A percentile compares a stretch with the other conserved stretches of the same genome.
These are phyloP conservation scores for Lagenidium giganteum DNA, from an alignment of 352 stramenopile species.

Conservation along the genomic window DNA sequence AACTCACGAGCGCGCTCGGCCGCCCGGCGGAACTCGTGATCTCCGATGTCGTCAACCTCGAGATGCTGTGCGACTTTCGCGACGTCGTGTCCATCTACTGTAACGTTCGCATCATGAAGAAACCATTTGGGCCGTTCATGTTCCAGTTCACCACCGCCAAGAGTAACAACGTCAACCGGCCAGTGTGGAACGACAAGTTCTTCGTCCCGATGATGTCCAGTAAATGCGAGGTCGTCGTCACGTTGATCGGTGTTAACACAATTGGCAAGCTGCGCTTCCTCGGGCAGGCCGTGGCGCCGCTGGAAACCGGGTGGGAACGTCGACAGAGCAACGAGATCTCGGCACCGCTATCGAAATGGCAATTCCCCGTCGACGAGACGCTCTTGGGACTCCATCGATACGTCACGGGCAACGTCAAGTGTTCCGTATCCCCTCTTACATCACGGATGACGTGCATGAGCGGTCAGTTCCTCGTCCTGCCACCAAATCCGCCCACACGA, in stretches of 20 bases:
- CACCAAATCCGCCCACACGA: conserved; percentile 28
- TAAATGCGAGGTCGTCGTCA: conserved; percentile 77
- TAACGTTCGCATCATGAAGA: conserved; percentile 82
- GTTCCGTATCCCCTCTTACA: conserved; percentile 51
- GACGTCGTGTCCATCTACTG: conserved; percentile 64
- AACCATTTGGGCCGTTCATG: conserved; percentile 84
- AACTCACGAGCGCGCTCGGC: conserved; percentile 36
- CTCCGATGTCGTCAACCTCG: conserved; percentile 31
- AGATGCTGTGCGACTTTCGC: conserved; percentile 76
- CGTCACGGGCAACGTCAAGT: conserved; percentile 48
- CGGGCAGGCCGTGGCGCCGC: conserved; percentile 48
- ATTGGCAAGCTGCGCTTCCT: conserved; percentile 53
- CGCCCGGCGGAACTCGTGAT: conserved; percentile 60
- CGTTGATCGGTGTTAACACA: conserved; percentile 59
- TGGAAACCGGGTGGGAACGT: conserved; percentile 73
- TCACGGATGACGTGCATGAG: conserved; percentile 60
- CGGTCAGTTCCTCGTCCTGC: conserved; percentile 70
- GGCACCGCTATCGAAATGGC: conserved; percentile 65
- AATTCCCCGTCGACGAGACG: conserved; percentile 70
- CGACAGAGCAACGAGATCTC: conserved; percentile 20
- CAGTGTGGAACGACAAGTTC: conserved; percentile 58
- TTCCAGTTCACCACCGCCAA: conserved; percentile 73
- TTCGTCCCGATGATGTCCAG: conserved; percentile 80
- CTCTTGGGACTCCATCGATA: conserved; percentile 67
- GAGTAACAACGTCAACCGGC: conserved; percentile 48